Evolutionary conservation across 108 stramenopile genomes (phyloP).

Genomic region (Conticribra weissflogii): DNA sequence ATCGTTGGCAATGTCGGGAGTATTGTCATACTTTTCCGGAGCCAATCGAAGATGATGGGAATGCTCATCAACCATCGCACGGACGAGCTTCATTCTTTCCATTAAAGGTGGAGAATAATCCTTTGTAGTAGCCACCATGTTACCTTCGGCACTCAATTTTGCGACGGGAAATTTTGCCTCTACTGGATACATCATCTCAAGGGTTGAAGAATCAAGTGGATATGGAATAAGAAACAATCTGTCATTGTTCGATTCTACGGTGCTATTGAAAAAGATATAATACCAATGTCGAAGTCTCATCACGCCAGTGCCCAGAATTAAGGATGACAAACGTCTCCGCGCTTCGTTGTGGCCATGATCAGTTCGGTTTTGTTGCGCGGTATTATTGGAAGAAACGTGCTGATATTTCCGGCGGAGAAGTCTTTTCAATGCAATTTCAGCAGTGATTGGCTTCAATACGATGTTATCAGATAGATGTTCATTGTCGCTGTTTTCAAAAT

Average conservation of each 20-base stretch:
- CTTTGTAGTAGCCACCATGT: too few relatives aligned
- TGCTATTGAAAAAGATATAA: not conserved
- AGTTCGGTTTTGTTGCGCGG: slow-evolving; percentile 1
- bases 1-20: not conserved
- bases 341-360: slow-evolving; percentile 1
- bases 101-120: too few relatives aligned
- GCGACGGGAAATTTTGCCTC: not conserved
- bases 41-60: slow-evolving; percentile 17
- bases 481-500: not conserved
- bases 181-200: slow-evolving; percentile 4
- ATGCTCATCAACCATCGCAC: slow-evolving; percentile 42
- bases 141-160: not conserved
- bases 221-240: slow-evolving; percentile 28
- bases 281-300: slow-evolving; percentile 53
- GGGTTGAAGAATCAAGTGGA: slow-evolving; percentile 27
- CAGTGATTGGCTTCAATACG: slow-evolving; percentile 26
- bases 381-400: not conserved
- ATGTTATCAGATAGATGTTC: not conserved
- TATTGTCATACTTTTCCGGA: not conserved
- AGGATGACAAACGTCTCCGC: slow-evolving; percentile 20
- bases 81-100: slow-evolving; percentile 13
- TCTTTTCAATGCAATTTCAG: slow-evolving; percentile 37
- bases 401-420: slow-evolving; percentile 34
- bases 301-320: slow-evolving; percentile 49
- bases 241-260: not conserved